A percentile compares a stretch with the other conserved stretches of the same genome.
Evolutionary conservation across 805 yeast species (phyloP).

Genomic region (Yarrowia yakushimensis): DNA sequence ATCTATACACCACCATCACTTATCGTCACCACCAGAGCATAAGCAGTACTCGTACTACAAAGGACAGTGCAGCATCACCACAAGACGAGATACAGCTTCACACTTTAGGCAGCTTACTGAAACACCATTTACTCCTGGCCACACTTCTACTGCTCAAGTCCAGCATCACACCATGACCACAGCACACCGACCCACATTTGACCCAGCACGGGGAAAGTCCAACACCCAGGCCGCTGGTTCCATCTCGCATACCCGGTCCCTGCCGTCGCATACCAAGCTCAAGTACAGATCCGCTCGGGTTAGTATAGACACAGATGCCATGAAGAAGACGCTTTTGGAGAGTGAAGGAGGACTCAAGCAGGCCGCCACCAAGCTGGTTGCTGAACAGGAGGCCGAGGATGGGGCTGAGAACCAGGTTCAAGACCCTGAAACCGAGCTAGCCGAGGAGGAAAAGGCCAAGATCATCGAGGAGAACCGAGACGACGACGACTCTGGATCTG

Average conservation of each 20-base stretch:
- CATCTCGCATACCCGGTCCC: slow-evolving; percentile 50
- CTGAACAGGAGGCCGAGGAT: not conserved
- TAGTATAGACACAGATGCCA: slow-evolving; percentile 27
- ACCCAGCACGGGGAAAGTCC: slow-evolving; percentile 56
- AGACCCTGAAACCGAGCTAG: not conserved
- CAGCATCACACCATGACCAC: slow-evolving; percentile 49
- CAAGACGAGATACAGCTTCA: no score
- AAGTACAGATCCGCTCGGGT: slow-evolving; percentile 41
- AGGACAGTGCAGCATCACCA: not conserved
- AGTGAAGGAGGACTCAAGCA: slow-evolving; percentile 26
- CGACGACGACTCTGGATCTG: slow-evolving; percentile 28
- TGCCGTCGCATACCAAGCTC: slow-evolving; percentile 54
- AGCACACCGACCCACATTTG: slow-evolving; percentile 67
- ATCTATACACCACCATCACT: not conserved
- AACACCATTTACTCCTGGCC: no score
- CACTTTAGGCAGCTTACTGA: no score
- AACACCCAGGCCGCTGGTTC: slow-evolving; percentile 44
- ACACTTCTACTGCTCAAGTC: not conserved
- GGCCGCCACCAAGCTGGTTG: slow-evolving; percentile 8
- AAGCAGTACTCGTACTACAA: not conserved
- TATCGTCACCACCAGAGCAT: not conserved
- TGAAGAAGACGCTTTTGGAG: slow-evolving; percentile 32
- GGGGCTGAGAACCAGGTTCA: not conserved
- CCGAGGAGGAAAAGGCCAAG: not conserved
- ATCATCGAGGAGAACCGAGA: slow-evolving; percentile 19